Base-by-base conservation (phyloP, 2,329 filamentous ascomycete species). In the Fusarium sacchari region DNA sequence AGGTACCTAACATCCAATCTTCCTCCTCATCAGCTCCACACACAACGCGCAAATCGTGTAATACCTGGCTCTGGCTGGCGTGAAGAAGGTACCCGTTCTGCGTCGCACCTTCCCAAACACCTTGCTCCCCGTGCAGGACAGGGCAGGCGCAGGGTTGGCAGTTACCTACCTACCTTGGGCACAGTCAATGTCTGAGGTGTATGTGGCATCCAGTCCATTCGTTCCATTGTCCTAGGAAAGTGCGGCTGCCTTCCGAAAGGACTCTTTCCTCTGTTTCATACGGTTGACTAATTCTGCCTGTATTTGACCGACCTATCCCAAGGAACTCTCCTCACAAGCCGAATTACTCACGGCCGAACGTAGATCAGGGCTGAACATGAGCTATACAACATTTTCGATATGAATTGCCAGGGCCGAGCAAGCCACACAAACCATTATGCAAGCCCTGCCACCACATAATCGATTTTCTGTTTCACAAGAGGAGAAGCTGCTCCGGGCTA, bases 41-140 rank as follows among this genome's bases (percentile, higher is more conserved):
- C 37, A 60, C 53, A 36, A 70, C 65, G 70, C 69, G 57, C 44
- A 39, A 55, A 53, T 52, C 67, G 59, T 69, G 65, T 69, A 69
- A 53, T 69, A 64, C 46, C 32, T 52, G 43, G 46, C 34, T 52
- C 32, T 52, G 43, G 46, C 34, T 52, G 43, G 40, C 39, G 47
- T 32, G n/a, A 50, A 34, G 40, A 30, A 67, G 24, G 60, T 64
- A 60, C 43, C 55, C 34, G 46, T 53, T 61, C 46, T 67, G 57
- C 44, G 32, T 60, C 36, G 57, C 70, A 58, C 70, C 66, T 73
- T 67, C 71, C 66, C 66, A 71, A 71, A 60, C 44, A 59, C 24
- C 24, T 37, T 60, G 34, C 43, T 68, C 42, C 30, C 64, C 24
- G 43, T 50, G 32, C 42, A 53, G 61, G 40, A n/a, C 55, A 67